A percentile compares a stretch with the other conserved stretches of the same genome.
Evolutionary conservation across 345 rosid species (phyloP).

Genomic region (Lepidium africanum): DNA sequence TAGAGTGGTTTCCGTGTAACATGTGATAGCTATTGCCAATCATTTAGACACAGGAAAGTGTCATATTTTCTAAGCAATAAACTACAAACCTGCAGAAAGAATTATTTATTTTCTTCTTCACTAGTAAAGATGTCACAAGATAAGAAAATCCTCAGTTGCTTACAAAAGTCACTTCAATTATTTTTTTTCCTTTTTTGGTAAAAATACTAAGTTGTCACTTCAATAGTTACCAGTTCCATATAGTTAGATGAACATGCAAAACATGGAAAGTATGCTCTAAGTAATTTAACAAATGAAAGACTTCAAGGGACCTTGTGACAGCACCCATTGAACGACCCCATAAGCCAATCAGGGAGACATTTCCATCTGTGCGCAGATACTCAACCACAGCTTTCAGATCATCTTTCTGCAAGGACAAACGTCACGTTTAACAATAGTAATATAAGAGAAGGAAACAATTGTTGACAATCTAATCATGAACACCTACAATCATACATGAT

Average conservation of each 20-base stretch:
- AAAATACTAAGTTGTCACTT: background rate
- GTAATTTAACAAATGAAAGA: background rate
- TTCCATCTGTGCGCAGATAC: conserved; percentile 76
- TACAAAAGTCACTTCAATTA: background rate
- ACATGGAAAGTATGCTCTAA: conserved; percentile 26
- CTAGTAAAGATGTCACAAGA: background rate
- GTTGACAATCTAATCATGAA: background rate
- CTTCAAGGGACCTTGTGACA: conserved; percentile 58
- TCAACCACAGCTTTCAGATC: conserved; percentile 83
- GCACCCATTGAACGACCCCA: conserved; percentile 99
- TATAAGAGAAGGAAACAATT: background rate
- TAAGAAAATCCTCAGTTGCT: background rate
- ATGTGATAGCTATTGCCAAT: background rate
- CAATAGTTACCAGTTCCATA: background rate
- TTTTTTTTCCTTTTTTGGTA: no score
- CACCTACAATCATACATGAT: background rate
- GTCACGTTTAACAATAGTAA: background rate
- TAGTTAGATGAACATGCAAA: background rate
- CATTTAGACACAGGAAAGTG: background rate
- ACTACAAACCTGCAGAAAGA: background rate
- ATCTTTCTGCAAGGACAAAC: conserved; percentile 55
- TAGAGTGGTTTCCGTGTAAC: background rate
- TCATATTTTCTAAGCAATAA: background rate
- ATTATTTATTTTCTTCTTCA: background rate
- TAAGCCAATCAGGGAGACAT: conserved; percentile 84